Evolutionary conservation across 352 stramenopile genomes (phyloP), one percentile per base, ranked within the genome.

Genomic region (Pythium aphanidermatum): DNA sequence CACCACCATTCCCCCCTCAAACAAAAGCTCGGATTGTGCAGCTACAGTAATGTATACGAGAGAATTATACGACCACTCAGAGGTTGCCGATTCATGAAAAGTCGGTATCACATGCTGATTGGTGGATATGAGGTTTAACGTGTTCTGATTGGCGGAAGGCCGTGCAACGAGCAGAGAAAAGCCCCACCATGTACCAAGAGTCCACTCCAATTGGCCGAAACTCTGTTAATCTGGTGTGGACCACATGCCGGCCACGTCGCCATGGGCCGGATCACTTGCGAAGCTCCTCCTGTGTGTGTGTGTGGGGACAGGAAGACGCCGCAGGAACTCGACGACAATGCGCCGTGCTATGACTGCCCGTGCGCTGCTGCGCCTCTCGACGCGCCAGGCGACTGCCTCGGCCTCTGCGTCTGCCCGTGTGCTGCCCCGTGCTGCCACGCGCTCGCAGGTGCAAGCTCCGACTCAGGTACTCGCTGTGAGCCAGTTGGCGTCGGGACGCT

Each of bases 291-390:
- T 50, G 30, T 50, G 30, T 50, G 42, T 23, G 21, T 42, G 21
- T 24, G 31, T 30, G 43, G 35, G 37, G 51, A 39, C 39, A 46
- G 28, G 21, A 56, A 63, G 55, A 42, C 32, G 37, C 57, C 13
- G 20, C 46, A 45, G 47, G 51, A 63, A 46, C 42, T 30, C 49
- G 30, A n/a, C 9, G 33, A 67, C n/a, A 33, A 86, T 86, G 74
- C 74, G 70, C 58, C 66, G 68, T 39, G 68, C 58, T 16, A 40
- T 76, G 44, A 62, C 67, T 23, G 59, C 58, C 25, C 55, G 65
- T 30, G 60, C 65, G 53, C 34, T 83, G 35, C 68, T 77, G 64
- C 58, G 55, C 29, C 56, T 77, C 58, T 37, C 42, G 29, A 28
- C 63, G 23, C 63, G 58, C 27, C 13, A 29, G 12, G 14, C 49